phyloP scores from a whole-genome alignment of 148 eudicot species.

The Vaccinium corymbosum region DNA sequence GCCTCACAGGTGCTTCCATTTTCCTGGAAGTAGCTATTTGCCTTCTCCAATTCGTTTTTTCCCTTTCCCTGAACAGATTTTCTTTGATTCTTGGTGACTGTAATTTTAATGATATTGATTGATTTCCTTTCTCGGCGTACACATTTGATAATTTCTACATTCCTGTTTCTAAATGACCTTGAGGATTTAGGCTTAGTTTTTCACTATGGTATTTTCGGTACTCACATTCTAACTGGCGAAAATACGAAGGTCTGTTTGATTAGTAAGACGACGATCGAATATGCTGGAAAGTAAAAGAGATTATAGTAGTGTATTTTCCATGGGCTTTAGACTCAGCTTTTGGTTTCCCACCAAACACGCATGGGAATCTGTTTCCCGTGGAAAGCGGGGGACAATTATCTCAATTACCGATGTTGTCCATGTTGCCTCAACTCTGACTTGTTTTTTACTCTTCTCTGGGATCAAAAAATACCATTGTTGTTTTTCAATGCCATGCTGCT shows the following conservation, averaged over 20 bases:
- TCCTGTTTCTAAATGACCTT: not conserved
- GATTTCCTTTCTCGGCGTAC: not conserved
- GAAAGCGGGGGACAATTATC: not conserved
- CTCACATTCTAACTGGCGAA: not conserved
- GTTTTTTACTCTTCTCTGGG: not conserved
- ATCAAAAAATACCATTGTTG: not conserved
- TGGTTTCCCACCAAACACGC: not conserved
- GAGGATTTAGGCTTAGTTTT: not conserved
- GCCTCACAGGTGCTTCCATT: constrained; percentile 39
- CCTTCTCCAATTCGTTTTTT: not conserved
- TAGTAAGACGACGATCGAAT: not conserved
- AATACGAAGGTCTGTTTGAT: not conserved
- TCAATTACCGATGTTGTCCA: not conserved
- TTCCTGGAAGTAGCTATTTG: constrained; percentile 32
- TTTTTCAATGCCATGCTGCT: not conserved
- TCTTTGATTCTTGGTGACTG: not conserved
- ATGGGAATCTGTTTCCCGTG: constrained; percentile 2
- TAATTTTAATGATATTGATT: not conserved
- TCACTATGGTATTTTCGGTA: not conserved
- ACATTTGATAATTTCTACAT: not conserved
- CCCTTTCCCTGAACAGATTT: not conserved
- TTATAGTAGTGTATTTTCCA: not conserved
- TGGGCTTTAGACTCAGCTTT: not conserved
- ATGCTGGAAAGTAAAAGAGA: not conserved
- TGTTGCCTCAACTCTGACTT: not conserved